These are phyloP conservation scores for Pichia sp. DNA, from an alignment of 1,139 yeast species.

Conservation along the genomic window DNA sequence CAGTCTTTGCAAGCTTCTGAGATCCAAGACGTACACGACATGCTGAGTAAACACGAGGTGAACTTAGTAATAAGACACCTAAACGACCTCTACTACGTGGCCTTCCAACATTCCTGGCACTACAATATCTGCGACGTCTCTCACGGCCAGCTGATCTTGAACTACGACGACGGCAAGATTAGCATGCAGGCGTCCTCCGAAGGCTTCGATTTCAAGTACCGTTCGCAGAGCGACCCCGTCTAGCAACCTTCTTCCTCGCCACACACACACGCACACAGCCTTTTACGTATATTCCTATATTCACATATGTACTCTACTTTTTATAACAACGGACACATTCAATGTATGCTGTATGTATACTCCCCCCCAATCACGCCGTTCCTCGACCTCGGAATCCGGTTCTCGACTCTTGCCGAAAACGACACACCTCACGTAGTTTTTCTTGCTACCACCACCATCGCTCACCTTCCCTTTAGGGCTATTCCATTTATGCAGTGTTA, in stretches of 20 bases:
- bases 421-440: too few relatives aligned
- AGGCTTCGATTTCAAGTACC: slow-evolving; percentile 42
- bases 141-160: slow-evolving; percentile 41
- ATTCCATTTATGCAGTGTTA: neutral
- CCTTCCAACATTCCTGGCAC: slow-evolving; percentile 75
- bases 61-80: slow-evolving; percentile 34
- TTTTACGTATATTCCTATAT: too few relatives aligned
- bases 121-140: slow-evolving; percentile 63
- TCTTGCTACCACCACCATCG: too few relatives aligned
- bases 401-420: too few relatives aligned
- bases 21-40: slow-evolving; percentile 24
- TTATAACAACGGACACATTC: too few relatives aligned
- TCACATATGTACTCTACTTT: neutral
- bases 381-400: too few relatives aligned
- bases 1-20: slow-evolving; percentile 20
- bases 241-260: neutral
- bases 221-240: neutral
- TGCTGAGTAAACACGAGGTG: slow-evolving; percentile 29
- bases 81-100: slow-evolving; percentile 55
- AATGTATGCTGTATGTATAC: too few relatives aligned
- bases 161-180: slow-evolving; percentile 39
- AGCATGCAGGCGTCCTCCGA: slow-evolving; percentile 40
- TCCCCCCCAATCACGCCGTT: too few relatives aligned
- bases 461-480: too few relatives aligned
- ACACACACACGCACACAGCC: neutral